Percentiles rank a stretch among this genome's conserved stretches.
These are phyloP conservation scores for Alternaria gansuensis DNA, from an alignment of 2,329 filamentous ascomycete genomes.

Conservation along the genomic window DNA sequence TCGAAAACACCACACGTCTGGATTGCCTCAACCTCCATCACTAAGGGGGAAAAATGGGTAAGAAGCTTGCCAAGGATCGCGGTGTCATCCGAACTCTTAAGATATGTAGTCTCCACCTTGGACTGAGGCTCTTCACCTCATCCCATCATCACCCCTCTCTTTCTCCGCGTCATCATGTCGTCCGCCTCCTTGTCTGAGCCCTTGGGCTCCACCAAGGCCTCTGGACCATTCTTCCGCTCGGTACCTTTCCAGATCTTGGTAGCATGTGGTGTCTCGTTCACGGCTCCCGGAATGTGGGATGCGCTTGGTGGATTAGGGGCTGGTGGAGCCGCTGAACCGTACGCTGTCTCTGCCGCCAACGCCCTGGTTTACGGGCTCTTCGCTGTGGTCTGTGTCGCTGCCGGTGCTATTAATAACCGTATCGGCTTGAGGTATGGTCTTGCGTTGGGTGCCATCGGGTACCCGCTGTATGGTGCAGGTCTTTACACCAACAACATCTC, in stretches of 20 bases:
- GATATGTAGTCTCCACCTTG: conserved; percentile 14
- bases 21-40: conserved; percentile 13
- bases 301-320: conserved; percentile 47
- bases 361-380: conserved; percentile 48
- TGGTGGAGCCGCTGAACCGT: conserved; percentile 48
- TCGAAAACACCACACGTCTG: conserved; percentile 22
- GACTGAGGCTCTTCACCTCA: not conserved
- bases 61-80: conserved; percentile 7
- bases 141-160: not conserved
- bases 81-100: conserved; percentile 5
- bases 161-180: conserved; percentile 22
- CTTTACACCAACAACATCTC: conserved; percentile 53
- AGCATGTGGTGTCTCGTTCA: conserved; percentile 48
- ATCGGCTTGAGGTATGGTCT: conserved; percentile 49
- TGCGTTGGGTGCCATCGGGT: conserved; percentile 56
- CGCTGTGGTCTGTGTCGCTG: conserved; percentile 43
- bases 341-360: conserved; percentile 47
- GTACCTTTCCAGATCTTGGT: conserved; percentile 48
- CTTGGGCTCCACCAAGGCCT: conserved; percentile 26
- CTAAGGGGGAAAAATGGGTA: conserved; percentile 20
- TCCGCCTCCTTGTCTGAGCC: conserved; percentile 20
- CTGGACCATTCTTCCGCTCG: conserved; percentile 42
- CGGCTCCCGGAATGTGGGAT: conserved; percentile 50
- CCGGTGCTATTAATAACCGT: conserved; percentile 52
- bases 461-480: conserved; percentile 54